These are phyloP conservation scores for Theobroma cacao DNA, from an alignment of 345 rosid genomes.

Conservation along the genomic window DNA sequence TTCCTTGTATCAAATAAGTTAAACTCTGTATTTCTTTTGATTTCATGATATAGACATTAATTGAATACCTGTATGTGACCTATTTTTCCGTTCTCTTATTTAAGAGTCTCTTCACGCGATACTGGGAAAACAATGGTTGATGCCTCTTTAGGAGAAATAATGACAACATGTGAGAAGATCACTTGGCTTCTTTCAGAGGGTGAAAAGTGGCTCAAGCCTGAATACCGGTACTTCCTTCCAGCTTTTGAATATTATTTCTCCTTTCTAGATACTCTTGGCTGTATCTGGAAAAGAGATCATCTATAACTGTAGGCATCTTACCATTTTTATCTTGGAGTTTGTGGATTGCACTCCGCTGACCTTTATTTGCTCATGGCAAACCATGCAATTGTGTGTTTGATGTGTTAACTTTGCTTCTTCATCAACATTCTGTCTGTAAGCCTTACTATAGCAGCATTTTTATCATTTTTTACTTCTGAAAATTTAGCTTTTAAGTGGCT, in stretches of 20 bases:
- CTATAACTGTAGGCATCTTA: not conserved
- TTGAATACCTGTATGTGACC: not conserved
- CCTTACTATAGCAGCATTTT: slow-evolving; percentile 1
- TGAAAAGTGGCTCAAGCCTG: slow-evolving; percentile 95
- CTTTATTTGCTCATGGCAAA: slow-evolving; percentile 2
- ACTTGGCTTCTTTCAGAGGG: slow-evolving; percentile 99
- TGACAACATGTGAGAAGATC: slow-evolving; percentile 99
- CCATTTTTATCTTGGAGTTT: not conserved
- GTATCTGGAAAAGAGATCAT: slow-evolving; percentile 5
- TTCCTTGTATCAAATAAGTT: not conserved
- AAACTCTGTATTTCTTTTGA: not conserved
- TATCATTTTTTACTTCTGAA: not conserved
- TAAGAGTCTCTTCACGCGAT: slow-evolving; percentile 91
- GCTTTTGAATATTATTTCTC: slow-evolving; percentile 9
- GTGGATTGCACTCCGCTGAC: not conserved
- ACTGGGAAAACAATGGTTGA: slow-evolving; percentile 99
- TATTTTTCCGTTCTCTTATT: slow-evolving; percentile 20
- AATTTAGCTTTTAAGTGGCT: not conserved
- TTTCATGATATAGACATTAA: not conserved
- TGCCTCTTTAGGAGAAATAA: slow-evolving; percentile 96
- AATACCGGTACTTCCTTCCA: slow-evolving; percentile 52
- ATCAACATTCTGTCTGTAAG: not conserved
- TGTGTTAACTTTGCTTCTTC: not conserved
- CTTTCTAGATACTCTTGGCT: not conserved
- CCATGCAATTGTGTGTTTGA: not conserved